Percentiles rank a stretch among this genome's conserved stretches.
phyloP scores from a whole-genome alignment of 495 filamentous ascomycete species.

The Penicillium mononematosum region DNA sequence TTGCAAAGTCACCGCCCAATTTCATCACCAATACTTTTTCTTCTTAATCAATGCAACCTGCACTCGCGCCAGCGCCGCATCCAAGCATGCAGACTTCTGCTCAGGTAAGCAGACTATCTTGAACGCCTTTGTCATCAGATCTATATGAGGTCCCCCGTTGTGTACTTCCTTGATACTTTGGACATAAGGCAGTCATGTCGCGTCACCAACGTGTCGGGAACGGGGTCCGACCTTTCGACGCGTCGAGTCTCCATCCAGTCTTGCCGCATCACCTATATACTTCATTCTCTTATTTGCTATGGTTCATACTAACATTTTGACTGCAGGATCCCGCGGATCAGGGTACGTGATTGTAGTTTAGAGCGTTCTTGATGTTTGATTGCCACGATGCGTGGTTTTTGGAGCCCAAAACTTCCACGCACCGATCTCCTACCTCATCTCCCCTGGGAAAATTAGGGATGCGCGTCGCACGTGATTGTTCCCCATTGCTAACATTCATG shows the following conservation, averaged over 20 bases:
- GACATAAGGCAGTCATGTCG: background rate
- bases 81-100: conserved; percentile 54
- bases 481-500: conserved; percentile 20
- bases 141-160: conserved; percentile 20
- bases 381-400: background rate
- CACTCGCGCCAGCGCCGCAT: conserved; percentile 57
- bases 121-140: conserved; percentile 49
- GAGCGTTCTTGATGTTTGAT: background rate
- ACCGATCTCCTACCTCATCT: background rate
- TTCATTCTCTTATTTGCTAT: background rate
- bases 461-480: background rate
- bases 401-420: background rate
- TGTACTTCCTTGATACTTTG: conserved; percentile 5
- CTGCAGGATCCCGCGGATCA: conserved; percentile 52
- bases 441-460: background rate
- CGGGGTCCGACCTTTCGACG: conserved; percentile 8
- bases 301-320: conserved; percentile 15
- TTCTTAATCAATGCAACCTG: conserved; percentile 50
- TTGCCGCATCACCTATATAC: conserved; percentile 12
- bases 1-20: conserved; percentile 7
- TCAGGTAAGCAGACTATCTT: conserved; percentile 52
- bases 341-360: conserved; percentile 39
- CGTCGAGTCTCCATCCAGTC: conserved; percentile 13
- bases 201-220: background rate
- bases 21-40: conserved; percentile 1